Evolutionary conservation across 148 eudicot species (phyloP), one percentile per base, ranked within the genome.

Genomic region (Camellia sinensis): DNA sequence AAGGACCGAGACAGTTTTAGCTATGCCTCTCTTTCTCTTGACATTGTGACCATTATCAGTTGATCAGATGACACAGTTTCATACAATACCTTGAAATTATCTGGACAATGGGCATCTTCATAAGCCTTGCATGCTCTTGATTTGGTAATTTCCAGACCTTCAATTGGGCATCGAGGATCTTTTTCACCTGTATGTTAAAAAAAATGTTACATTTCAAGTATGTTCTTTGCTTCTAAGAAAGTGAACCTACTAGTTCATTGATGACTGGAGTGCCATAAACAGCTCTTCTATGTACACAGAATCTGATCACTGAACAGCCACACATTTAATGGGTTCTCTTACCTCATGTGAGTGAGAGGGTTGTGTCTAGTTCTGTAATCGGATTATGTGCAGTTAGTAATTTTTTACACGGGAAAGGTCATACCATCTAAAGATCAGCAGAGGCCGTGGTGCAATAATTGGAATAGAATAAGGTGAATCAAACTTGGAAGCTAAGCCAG

Each of bases 401-500:
- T 29, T 29, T 29, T 29, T 29, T 29, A 29, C 37, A 29, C 37
- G 0, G 37, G 37, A 29, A 29, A 29, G 37, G 37, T 29, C 48
- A 7, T 89, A 94, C 99, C 98, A 65, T 92, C 92, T 85, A 97
- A 97, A 80, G 82, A 97, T 86, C 69, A 94, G 85, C 43, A 92
- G 84, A 59, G 99, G 98, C 52, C 99, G 95, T 70, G 98, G 98
- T 78, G 93, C 89, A 83, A 97, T 89, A 22, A 86, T 75, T 77
- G 99, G 94, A 67, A 94, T 57, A 61, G 98, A 86, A 83, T 90
- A 82, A 71, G 98, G 97, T 69, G 97, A 79, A 85, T 97, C 99
- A 87, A 97, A 97, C 71, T 88, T 84, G 21, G 91, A 89, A 19
- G 92, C 92, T 71, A 97, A 83, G 82, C 98, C 98, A 72, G 98